Percentiles rank a stretch among this genome's conserved stretches.
Evolutionary conservation across 768 basidiomycete species (phyloP).

Genomic region (Lentinula guzmanii): DNA sequence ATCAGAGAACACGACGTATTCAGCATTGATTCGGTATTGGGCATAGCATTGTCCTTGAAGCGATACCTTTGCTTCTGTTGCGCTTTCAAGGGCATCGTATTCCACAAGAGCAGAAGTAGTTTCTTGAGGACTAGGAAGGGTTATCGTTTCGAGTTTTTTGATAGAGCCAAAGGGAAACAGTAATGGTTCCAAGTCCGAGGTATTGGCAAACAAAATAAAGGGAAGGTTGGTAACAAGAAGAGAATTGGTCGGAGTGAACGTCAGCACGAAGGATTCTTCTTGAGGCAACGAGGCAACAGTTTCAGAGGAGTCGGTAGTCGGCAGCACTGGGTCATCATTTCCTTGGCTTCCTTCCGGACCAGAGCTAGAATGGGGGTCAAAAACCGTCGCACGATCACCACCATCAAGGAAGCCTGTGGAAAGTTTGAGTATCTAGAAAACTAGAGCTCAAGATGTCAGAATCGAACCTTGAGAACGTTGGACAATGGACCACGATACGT

Average conservation of each 20-base stretch:
- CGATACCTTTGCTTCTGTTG: conserved; percentile 58
- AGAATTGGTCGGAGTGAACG: conserved; percentile 37
- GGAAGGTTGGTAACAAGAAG: conserved; percentile 65
- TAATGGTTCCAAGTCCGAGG: conserved; percentile 64
- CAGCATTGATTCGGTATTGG: conserved; percentile 32
- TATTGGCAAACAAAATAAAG: conserved; percentile 58
- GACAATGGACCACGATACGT: conserved; percentile 85
- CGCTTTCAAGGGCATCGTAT: conserved; percentile 46
- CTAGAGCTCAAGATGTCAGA: not conserved
- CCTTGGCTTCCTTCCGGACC: not conserved
- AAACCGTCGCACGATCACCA: conserved; percentile 65
- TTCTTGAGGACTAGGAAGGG: conserved; percentile 29
- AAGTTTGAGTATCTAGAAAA: not conserved
- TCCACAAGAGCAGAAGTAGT: conserved; percentile 59
- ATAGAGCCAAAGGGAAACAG: conserved; percentile 68
- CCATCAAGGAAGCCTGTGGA: conserved; percentile 73
- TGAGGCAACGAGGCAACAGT: conserved; percentile 22
- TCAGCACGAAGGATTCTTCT: conserved; percentile 22
- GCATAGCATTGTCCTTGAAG: conserved; percentile 62
- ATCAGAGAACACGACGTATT: conserved; percentile 12
- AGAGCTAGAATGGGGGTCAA: conserved; percentile 39
- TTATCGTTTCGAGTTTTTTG: conserved; percentile 51
- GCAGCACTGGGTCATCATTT: conserved; percentile 12
- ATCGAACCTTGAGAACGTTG: conserved; percentile 74
- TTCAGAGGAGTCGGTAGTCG: conserved; percentile 22